Base-by-base conservation (phyloP, 176 grass and related monocot genomes). In the Rhynchospora breviuscula region DNA sequence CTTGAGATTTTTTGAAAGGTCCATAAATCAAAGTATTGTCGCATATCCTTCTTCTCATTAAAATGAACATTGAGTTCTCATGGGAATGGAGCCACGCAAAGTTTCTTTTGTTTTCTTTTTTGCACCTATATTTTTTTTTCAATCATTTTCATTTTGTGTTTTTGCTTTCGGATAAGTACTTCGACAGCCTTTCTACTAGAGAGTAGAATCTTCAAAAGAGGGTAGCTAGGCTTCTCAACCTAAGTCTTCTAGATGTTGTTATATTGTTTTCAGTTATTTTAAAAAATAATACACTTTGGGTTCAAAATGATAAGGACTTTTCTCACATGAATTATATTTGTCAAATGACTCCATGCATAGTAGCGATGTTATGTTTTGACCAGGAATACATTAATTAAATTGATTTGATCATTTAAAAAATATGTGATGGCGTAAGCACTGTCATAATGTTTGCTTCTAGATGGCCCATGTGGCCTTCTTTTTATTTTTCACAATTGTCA, bases 351-450 rank as follows among this genome's bases (percentile, higher is more conserved):
- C 85, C 52, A 63, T 80, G 67, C 82, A 89, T 35, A 83, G 89
- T 35, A 80, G 15, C 10, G 89, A 88, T 72, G 94, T 81, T 83
- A 72, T 67, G 58, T 15, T 91, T 97, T 97, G 91, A 90, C 87
- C 73, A 35, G 60, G 73, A 93, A 88, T 76, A 82, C 14, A 69
- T 68, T 79, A 84, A 73, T 7, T 54, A 25, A 61, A 4, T 10
- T 63, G 31, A 63, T 74, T 46, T 78, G 18, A 35, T 48, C 14
- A 31, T 78, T 78, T 47, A 7, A 35, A 29, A 72, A 73, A 51
- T 63, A 26, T 64, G 15, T 52, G 79, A 44, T 64, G 53, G 18
- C 59, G 15, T 82, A 66, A 66, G 79, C 68, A 63, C 49, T 4
- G n/a, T 49, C 67, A 13, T 67, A 71, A 76, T 53, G 10, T 72